Evolutionary conservation across 2,329 filamentous ascomycete genomes (phyloP), one percentile per base, ranked within the genome.

Genomic region (Rhinocladiella mackenziei): DNA sequence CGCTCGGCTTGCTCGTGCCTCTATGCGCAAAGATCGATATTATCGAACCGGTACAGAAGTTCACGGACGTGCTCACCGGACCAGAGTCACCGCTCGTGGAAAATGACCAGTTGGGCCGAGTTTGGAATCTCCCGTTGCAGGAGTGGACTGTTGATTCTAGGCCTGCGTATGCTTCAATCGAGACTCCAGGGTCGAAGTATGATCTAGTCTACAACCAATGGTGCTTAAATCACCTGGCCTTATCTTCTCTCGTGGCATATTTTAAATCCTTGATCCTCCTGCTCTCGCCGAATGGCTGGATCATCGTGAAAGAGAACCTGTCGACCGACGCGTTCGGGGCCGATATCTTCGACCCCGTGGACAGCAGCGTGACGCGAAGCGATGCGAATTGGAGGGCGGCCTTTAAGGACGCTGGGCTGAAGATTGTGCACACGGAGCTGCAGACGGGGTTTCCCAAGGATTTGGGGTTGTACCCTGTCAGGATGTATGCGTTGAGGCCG

Each of bases 151-250:
- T 39, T 3, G 38, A 43, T 4, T 39, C 35, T 5, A 32, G n/a
- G 8, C 49, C 49, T 19, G 43, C 47, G 3, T 50, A 35, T 18
- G 83, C 79, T 66, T 87, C 84, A 54, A 66, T 83, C 2, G 86
- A 87, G 0, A 10, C 22, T 6, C 68, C 94, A 1, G 83, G 94
- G 63, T 73, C 76, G 19, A 62, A 66, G 36, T 96, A 96, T 64
- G 84, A 89, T 61, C 64, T 95, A 33, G 80, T 96, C 49, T 95
- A 87, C 86, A 83, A 78, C 39, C 89, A 96, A 65, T 95, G 89
- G 89, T 96, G 89, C 64, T 65, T 91, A 5, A 84, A 86, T 17
- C 84, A 96, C 63, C 69, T 95, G 42, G 88, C 78, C 0, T 88
- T 95, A 60, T 66, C 65, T 5, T 80, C 94, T 62, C 62, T 96